Conservation (phyloP, 2,329 filamentous ascomycete genomes). For the Calonectria hongkongensis region DNA sequence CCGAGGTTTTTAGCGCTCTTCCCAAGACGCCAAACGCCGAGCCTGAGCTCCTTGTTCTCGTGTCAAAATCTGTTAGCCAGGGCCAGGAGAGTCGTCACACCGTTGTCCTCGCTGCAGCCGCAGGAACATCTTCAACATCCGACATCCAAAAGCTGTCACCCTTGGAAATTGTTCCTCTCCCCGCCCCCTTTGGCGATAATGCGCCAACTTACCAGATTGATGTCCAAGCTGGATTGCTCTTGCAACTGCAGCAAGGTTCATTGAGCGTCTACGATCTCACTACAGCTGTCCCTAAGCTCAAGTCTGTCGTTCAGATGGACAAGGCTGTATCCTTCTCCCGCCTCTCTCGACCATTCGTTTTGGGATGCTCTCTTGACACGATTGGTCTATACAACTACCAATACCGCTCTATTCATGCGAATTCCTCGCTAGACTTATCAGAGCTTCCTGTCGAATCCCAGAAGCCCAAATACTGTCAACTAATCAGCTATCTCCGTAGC, state of each 20-base stretch:
- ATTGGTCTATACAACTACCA: slow-evolving; percentile 82
- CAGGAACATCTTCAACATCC: slow-evolving; percentile 50
- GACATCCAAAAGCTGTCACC: slow-evolving; percentile 62
- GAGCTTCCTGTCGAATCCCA: slow-evolving; percentile 62
- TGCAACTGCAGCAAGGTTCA: slow-evolving; percentile 72
- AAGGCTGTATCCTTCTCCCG: slow-evolving; percentile 78
- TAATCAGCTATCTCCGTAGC: slow-evolving; percentile 79
- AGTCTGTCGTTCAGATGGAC: slow-evolving; percentile 71
- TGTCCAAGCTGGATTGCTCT: slow-evolving; percentile 76
- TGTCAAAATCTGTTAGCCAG: slow-evolving; percentile 63
- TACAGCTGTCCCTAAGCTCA: slow-evolving; percentile 76
- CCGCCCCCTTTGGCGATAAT: slow-evolving; percentile 47
- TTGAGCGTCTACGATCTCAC: slow-evolving; percentile 80
- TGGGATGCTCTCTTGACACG: slow-evolving; percentile 74
- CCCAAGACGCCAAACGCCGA: slow-evolving; percentile 67
- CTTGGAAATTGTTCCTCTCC: slow-evolving; percentile 63
- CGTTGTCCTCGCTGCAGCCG: slow-evolving; percentile 58
- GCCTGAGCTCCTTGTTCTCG: slow-evolving; percentile 73
- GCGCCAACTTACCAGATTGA: slow-evolving; percentile 73
- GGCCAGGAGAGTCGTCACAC: slow-evolving; percentile 57
- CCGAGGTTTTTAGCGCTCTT: slow-evolving; percentile 71
- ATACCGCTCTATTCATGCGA: slow-evolving; percentile 77
- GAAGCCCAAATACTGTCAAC: slow-evolving; percentile 61
- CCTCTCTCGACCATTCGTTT: slow-evolving; percentile 79
- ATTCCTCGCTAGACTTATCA: slow-evolving; percentile 66